A percentile compares a stretch with the other conserved stretches of the same genome.
Conservation (phyloP, 139 green algal genomes). For the Chlamydomonas eustigma region DNA sequence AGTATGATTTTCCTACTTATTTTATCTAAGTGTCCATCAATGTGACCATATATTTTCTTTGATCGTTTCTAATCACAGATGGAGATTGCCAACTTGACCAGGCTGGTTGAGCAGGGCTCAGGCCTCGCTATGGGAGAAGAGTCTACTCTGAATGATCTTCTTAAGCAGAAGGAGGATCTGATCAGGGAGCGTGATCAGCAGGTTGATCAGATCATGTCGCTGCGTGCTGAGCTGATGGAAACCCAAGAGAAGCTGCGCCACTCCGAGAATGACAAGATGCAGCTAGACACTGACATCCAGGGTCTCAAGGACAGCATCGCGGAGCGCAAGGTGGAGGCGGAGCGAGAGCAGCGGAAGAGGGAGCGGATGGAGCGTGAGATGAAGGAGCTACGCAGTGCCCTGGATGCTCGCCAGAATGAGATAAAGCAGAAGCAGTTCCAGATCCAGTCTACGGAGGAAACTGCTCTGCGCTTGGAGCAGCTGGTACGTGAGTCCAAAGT, state of each 20-base stretch:
- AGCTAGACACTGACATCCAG: constrained; percentile 58
- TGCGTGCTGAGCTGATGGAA: constrained; percentile 67
- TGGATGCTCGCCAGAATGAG: constrained; percentile 69
- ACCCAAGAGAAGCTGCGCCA: constrained; percentile 60
- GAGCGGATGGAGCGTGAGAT: constrained; percentile 65
- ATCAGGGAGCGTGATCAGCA: constrained; percentile 69
- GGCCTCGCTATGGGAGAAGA: constrained; percentile 75
- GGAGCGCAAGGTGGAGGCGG: constrained; percentile 67
- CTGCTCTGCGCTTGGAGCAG: constrained; percentile 51
- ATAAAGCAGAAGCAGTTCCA: constrained; percentile 71
- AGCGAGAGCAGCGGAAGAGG: constrained; percentile 67
- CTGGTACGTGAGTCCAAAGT: constrained; percentile 64
- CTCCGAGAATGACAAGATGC: constrained; percentile 60
- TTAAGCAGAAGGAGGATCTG: constrained; percentile 78
- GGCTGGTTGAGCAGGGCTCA: constrained; percentile 76
- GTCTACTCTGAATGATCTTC: constrained; percentile 69
- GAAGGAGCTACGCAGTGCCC: constrained; percentile 59
- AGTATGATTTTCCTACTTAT: no score
- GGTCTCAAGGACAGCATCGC: constrained; percentile 18
- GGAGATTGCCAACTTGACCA: constrained; percentile 80
- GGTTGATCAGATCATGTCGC: constrained; percentile 73
- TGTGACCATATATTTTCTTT: no score
- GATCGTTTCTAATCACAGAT: no score
- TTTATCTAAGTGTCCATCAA: no score
- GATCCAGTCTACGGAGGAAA: constrained; percentile 46